Evolutionary conservation across 1,139 yeast genomes (phyloP).

Genomic region (Blastobotrys elegans): DNA sequence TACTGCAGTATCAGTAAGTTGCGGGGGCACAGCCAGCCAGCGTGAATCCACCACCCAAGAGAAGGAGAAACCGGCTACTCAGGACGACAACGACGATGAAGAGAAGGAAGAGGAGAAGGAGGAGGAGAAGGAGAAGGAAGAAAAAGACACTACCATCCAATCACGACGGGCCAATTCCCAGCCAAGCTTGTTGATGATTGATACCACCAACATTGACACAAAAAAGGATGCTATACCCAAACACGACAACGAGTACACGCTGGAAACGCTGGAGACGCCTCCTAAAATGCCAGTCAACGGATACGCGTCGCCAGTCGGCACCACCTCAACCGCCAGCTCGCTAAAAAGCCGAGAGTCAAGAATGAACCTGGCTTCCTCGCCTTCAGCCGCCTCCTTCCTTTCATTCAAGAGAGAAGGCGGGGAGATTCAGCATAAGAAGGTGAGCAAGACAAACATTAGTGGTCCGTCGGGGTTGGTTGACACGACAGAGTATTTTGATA

Average conservation of each 20-base stretch:
- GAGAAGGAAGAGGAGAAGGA: not conserved
- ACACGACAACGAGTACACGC: slow-evolving; percentile 4
- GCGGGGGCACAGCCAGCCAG: not conserved
- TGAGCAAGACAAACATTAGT: slow-evolving; percentile 25
- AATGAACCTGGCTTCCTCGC: slow-evolving; percentile 13
- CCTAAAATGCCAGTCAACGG: slow-evolving; percentile 15
- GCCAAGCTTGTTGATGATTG: not conserved
- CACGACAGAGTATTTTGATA: slow-evolving; percentile 23
- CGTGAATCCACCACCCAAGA: not conserved
- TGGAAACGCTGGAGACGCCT: slow-evolving; percentile 9
- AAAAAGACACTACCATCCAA: not conserved
- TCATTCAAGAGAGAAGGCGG: slow-evolving; percentile 24
- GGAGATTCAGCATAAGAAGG: slow-evolving; percentile 19
- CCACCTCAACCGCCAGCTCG: slow-evolving; percentile 10
- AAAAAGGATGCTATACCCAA: not conserved
- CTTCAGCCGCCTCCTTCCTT: slow-evolving; percentile 18
- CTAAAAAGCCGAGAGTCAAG: slow-evolving; percentile 9
- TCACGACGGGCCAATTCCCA: slow-evolving; percentile 1
- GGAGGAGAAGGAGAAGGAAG: not conserved
- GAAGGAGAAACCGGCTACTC: not conserved
- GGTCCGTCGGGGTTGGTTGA: slow-evolving; percentile 25
- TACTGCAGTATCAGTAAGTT: slow-evolving; percentile 8
- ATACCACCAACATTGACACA: not conserved
- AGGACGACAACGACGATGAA: not conserved
- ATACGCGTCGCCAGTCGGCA: slow-evolving; percentile 5